phyloP scores from a whole-genome alignment of 2,329 filamentous ascomycete species.

The Thelonectria blattea region DNA sequence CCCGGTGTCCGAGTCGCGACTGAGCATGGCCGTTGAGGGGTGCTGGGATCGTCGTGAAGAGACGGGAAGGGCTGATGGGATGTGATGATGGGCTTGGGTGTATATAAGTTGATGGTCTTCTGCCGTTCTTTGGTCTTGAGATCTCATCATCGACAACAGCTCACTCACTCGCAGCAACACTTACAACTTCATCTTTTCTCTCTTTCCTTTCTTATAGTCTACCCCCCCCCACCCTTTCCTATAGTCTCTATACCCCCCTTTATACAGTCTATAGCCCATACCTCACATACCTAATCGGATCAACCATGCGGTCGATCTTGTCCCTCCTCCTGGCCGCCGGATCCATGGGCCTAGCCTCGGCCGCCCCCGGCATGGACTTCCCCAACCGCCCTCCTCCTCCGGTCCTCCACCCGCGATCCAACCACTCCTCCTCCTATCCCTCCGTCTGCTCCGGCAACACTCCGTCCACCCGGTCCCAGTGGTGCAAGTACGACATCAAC shows the following conservation, averaged over 20 bases:
- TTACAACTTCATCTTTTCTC: no score
- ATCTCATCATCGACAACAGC: no score
- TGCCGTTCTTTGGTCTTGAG: no score
- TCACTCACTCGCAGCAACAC: no score
- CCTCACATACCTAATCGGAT: neutral
- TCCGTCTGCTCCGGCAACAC: constrained; percentile 32
- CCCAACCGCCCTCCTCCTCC: constrained; percentile 6
- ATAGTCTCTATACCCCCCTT: neutral
- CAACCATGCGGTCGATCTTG: constrained; percentile 6
- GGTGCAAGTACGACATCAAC: constrained; percentile 56
- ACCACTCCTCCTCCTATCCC: neutral
- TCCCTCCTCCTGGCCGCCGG: constrained; percentile 1
- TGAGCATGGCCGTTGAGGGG: no score
- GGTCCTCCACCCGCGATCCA: constrained; percentile 4
- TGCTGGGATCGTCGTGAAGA: no score
- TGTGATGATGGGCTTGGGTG: no score
- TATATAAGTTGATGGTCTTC: no score
- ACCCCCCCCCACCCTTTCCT: no score
- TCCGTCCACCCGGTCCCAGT: constrained; percentile 42
- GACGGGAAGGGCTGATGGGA: no score
- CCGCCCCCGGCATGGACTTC: constrained; percentile 4
- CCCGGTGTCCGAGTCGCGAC: no score
- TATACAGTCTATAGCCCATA: neutral
- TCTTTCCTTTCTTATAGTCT: neutral
- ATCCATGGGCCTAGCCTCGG: constrained; percentile 11